These are phyloP conservation scores for Dictyostelium purpureum DNA, from an alignment of 78 protist species.

Conservation along the genomic window DNA sequence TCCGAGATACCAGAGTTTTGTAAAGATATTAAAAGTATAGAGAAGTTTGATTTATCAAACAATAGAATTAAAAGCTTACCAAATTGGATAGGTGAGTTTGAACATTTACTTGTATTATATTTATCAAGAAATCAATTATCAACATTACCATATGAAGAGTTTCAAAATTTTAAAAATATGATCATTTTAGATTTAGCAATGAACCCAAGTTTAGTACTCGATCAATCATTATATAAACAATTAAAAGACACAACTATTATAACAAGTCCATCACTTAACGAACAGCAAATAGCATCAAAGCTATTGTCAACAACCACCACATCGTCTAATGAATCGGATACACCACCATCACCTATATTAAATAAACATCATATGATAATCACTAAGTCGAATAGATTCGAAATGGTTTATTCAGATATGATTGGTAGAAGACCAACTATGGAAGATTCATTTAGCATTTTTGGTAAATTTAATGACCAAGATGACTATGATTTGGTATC, in stretches of 20 bases:
- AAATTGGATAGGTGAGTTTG: not conserved
- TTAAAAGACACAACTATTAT: slow-evolving; percentile 4
- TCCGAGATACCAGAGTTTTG: slow-evolving; percentile 11
- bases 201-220: not conserved
- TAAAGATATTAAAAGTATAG: not conserved
- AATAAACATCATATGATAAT: not conserved
- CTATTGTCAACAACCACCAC: not conserved
- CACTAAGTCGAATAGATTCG: slow-evolving; percentile 24
- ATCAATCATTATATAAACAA: not conserved
- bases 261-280: not conserved
- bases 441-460: slow-evolving; percentile 82
- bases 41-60: slow-evolving; percentile 39
- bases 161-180: not conserved
- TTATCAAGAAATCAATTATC: not conserved
- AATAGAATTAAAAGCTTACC: not conserved
- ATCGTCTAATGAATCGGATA: not conserved
- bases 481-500: slow-evolving; percentile 54
- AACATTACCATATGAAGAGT: not conserved
- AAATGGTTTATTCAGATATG: slow-evolving; percentile 61
- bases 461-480: slow-evolving; percentile 33
- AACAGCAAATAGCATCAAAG: not conserved
- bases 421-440: slow-evolving; percentile 87
- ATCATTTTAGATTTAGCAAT: slow-evolving; percentile 14
- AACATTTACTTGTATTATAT: slow-evolving; percentile 10
- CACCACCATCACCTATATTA: not conserved